Percentiles rank a stretch among this genome's conserved stretches.
These are phyloP conservation scores for Paulownia fortunei DNA, from an alignment of 257 asterid species.

Conservation along the genomic window DNA sequence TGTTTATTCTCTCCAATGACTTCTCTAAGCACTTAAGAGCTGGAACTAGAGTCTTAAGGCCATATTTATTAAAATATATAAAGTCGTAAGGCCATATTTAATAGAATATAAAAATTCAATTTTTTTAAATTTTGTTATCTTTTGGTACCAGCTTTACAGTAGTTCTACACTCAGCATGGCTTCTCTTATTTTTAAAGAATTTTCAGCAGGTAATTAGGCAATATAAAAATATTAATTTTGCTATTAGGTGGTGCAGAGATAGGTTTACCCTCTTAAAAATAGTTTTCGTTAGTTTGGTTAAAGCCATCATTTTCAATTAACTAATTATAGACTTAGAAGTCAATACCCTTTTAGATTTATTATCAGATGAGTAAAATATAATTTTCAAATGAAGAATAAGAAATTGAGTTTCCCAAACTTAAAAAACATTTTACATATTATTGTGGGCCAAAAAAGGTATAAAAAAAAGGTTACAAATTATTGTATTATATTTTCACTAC, in stretches of 20 bases:
- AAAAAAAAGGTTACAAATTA: background rate
- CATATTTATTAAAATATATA: background rate
- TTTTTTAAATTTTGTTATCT: background rate
- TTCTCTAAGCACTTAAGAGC: conserved; percentile 27
- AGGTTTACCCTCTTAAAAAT: conserved; percentile 17
- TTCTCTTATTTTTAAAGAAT: conserved; percentile 26
- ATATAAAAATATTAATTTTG: conserved; percentile 2
- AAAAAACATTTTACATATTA: background rate
- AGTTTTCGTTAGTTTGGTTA: background rate
- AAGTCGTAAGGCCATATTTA: conserved; percentile 8
- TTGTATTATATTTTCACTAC: background rate
- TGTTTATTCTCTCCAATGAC: background rate
- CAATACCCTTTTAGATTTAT: background rate
- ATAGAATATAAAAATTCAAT: background rate
- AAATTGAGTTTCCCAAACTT: background rate
- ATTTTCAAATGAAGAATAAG: background rate
- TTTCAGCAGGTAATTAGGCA: background rate
- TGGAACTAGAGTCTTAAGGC: background rate
- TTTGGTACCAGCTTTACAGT: background rate
- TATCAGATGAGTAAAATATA: background rate
- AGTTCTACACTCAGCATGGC: conserved; percentile 11
- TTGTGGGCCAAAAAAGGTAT: background rate
- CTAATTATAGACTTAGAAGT: conserved; percentile 22
- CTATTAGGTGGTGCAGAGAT: background rate
- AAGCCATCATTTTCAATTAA: background rate